Evolutionary conservation across 371 early-diverging fungal genomes (phyloP).

Genomic region (Mortierella sp.): DNA sequence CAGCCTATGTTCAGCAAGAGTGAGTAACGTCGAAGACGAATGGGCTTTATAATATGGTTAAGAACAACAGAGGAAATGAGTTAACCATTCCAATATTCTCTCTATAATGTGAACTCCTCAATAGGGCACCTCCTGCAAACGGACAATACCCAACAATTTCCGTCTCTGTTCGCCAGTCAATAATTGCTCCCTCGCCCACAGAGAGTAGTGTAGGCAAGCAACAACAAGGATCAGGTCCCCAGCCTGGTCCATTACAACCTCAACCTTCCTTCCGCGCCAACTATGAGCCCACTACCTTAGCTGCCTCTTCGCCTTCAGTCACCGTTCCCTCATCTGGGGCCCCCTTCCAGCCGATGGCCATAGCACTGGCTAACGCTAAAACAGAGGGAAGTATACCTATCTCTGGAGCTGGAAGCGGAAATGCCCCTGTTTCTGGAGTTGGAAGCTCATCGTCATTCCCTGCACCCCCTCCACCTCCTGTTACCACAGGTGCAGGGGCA

Average conservation of each 20-base stretch:
- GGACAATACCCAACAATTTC: constrained; percentile 39
- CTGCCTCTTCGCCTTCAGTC: constrained; percentile 11
- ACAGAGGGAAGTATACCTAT: neutral
- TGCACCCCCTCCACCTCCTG: constrained; percentile 35
- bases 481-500: constrained; percentile 8
- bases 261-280: constrained; percentile 41
- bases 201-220: constrained; percentile 17
- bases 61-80: neutral
- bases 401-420: neutral
- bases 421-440: neutral
- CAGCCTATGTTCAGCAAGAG: constrained; percentile 43
- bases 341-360: constrained; percentile 24
- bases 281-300: constrained; percentile 22
- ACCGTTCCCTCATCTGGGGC: constrained; percentile 11
- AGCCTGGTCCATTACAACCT: constrained; percentile 40
- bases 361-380: constrained; percentile 8
- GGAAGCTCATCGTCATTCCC: constrained; percentile 25
- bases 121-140: constrained; percentile 26
- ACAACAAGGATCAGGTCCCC: constrained; percentile 2
- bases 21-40: constrained; percentile 7
- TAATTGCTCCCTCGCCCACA: constrained; percentile 44
- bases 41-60: neutral
- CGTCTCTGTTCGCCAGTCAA: constrained; percentile 41
- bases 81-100: neutral
- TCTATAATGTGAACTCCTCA: neutral